A percentile compares a stretch with the other conserved stretches of the same genome.
Evolutionary conservation across 169 alveolate genomes (phyloP).

Genomic region (Plasmodium yoelii): DNA sequence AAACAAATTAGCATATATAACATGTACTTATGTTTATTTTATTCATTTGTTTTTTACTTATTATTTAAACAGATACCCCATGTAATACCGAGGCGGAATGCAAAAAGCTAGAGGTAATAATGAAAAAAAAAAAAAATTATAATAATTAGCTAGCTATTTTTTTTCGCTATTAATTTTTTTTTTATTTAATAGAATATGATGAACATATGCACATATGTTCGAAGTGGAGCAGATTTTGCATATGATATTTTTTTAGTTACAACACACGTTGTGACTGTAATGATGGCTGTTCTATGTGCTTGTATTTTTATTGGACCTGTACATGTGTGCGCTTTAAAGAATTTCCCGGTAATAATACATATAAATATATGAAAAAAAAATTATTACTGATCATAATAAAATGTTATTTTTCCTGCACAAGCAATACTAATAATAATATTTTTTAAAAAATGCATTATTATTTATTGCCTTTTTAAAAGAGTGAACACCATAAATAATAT

Average conservation of each 20-base stretch:
- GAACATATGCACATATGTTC: slow-evolving; percentile 81
- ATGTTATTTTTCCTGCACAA: not conserved
- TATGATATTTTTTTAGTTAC: slow-evolving; percentile 85
- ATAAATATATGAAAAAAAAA: not conserved
- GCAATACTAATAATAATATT: not conserved
- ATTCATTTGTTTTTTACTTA: not conserved
- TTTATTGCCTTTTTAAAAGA: not conserved
- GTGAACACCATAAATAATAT: not conserved
- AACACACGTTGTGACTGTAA: slow-evolving; percentile 87
- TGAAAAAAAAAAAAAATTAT: slow-evolving; percentile 1
- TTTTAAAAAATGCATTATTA: not conserved
- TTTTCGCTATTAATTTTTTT: not conserved
- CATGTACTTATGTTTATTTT: not conserved
- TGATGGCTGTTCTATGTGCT: slow-evolving; percentile 90
- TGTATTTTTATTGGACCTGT: slow-evolving; percentile 90
- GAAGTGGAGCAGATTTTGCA: slow-evolving; percentile 85
- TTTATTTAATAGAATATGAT: slow-evolving; percentile 77
- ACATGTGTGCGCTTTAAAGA: slow-evolving; percentile 87
- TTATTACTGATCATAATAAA: slow-evolving; percentile 28
- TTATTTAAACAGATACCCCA: slow-evolving; percentile 43
- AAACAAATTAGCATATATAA: too few relatives aligned
- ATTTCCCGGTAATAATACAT: slow-evolving; percentile 85
- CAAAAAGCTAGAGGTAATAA: slow-evolving; percentile 76
- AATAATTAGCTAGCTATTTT: slow-evolving; percentile 73
- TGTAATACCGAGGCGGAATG: slow-evolving; percentile 75